phyloP scores from a whole-genome alignment of 495 filamentous ascomycete genomes.

The Pseudoneurospora amorphoporcata region DNA sequence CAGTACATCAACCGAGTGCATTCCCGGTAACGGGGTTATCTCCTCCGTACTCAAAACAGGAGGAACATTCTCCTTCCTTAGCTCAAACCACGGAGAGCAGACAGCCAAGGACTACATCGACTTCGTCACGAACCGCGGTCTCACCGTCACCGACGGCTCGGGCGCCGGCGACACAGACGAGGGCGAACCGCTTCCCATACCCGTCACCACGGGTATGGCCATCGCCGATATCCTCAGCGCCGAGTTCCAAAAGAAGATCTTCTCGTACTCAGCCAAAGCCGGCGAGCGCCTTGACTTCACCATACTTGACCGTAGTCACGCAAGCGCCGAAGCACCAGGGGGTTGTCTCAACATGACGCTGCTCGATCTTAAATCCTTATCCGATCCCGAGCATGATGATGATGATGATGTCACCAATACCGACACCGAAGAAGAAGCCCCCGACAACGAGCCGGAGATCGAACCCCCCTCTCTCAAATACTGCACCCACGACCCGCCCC shows the following conservation, averaged over 20 bases:
- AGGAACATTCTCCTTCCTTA: constrained; percentile 10
- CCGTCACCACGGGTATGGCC: constrained; percentile 2
- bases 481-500: background rate
- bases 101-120: constrained; percentile 3
- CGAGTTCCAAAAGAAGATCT: background rate
- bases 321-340: background rate
- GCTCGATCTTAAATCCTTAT: background rate
- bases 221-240: constrained; percentile 6
- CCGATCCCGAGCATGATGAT: background rate
- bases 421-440: background rate
- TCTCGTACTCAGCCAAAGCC: constrained; percentile 4
- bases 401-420: background rate
- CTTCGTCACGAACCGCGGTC: constrained; percentile 10
- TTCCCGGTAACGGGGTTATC: constrained; percentile 9
- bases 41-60: constrained; percentile 12
- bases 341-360: background rate
- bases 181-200: constrained; percentile 3
- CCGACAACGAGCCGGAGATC: background rate
- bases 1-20: constrained; percentile 1
- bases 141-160: constrained; percentile 6
- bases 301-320: constrained; percentile 1
- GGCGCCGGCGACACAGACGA: background rate
- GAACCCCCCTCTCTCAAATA: background rate
- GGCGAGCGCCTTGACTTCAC: constrained; percentile 11
- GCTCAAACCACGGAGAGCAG: background rate